Evolutionary conservation across 768 basidiomycete genomes (phyloP).

Genomic region (Xerocomus brunneocitrinus): DNA sequence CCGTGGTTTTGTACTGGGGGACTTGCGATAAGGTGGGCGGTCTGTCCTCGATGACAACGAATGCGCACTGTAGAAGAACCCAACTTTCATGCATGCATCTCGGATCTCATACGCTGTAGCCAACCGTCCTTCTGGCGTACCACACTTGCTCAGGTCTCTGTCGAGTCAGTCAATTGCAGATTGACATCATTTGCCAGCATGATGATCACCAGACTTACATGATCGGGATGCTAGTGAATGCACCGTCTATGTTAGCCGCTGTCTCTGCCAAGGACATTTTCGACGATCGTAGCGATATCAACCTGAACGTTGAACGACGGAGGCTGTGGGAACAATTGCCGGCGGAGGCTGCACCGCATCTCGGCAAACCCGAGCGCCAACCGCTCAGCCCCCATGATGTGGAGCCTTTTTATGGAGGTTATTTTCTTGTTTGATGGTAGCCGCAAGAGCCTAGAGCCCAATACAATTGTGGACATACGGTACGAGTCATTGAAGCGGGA

Average conservation of each 20-base stretch:
- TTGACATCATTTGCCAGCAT: neutral
- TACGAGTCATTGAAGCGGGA: too few relatives aligned
- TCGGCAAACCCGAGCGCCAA: too few relatives aligned
- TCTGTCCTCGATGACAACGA: neutral
- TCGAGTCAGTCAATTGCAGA: neutral
- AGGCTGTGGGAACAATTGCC: too few relatives aligned
- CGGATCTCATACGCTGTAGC: conserved; percentile 55
- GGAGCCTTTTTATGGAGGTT: too few relatives aligned
- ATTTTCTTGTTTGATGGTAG: too few relatives aligned
- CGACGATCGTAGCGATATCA: neutral
- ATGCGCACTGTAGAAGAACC: conserved; percentile 74
- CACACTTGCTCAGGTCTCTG: conserved; percentile 21
- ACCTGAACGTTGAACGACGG: too few relatives aligned
- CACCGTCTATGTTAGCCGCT: neutral
- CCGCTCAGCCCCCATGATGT: too few relatives aligned
- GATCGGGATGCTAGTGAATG: conserved; percentile 2
- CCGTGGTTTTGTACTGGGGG: conserved; percentile 71
- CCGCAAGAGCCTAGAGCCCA: too few relatives aligned
- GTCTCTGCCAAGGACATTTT: neutral
- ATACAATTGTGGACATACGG: too few relatives aligned
- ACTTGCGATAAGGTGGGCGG: neutral
- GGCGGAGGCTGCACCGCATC: too few relatives aligned
- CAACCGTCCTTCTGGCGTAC: conserved; percentile 31
- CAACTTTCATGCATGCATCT: conserved; percentile 75
- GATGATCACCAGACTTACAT: conserved; percentile 17